Evolutionary conservation across 805 yeast species (phyloP).

Genomic region (Hanseniaspora taiwanica): DNA sequence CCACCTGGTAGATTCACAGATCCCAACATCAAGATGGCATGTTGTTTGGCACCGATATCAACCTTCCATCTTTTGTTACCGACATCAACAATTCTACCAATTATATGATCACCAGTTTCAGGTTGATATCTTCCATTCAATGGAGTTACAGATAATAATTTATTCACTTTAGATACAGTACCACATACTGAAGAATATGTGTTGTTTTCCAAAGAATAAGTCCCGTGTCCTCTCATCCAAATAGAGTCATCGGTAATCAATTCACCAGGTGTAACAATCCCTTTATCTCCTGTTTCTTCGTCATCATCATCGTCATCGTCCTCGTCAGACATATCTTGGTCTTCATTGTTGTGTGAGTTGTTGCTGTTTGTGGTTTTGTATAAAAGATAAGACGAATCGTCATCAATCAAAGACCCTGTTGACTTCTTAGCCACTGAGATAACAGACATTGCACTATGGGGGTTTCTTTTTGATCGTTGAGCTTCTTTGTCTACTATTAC

Average conservation of each 20-base stretch:
- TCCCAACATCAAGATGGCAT: constrained; percentile 85
- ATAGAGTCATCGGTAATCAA: constrained; percentile 87
- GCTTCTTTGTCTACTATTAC: no score
- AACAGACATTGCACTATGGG: constrained; percentile 1
- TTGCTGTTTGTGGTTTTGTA: background rate
- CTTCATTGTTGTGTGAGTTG: constrained; percentile 10
- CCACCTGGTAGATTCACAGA: constrained; percentile 98
- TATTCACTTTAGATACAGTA: constrained; percentile 70
- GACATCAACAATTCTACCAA: constrained; percentile 89
- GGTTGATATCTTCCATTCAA: constrained; percentile 81
- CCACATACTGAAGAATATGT: constrained; percentile 93
- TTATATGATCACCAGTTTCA: constrained; percentile 91
- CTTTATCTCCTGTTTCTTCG: constrained; percentile 18
- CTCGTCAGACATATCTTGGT: constrained; percentile 30
- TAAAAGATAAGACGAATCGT: background rate
- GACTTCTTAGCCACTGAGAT: constrained; percentile 2
- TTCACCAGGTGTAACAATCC: constrained; percentile 88
- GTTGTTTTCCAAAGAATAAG: constrained; percentile 59
- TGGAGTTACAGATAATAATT: constrained; percentile 74
- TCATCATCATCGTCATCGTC: constrained; percentile 21
- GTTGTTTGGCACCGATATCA: constrained; percentile 89
- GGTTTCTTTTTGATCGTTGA: constrained; percentile 1
- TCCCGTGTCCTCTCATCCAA: constrained; percentile 99
- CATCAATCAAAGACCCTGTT: background rate
- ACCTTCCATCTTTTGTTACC: constrained; percentile 94